Evolutionary conservation across 495 filamentous ascomycete species (phyloP).

Genomic region (Hypoxylon fragiforme): DNA sequence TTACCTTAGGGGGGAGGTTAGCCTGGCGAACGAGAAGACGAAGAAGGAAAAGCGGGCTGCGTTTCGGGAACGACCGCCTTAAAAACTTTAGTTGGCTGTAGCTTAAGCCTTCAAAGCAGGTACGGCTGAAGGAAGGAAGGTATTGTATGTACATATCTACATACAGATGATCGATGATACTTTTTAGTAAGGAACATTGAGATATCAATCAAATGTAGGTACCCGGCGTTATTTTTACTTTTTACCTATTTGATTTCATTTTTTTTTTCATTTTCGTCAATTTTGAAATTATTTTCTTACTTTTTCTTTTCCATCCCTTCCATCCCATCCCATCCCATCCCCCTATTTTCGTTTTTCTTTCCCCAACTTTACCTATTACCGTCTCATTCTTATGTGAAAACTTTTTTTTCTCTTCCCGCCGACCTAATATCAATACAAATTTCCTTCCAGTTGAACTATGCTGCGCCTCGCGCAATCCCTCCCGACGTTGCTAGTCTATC

Average conservation of each 20-base stretch:
- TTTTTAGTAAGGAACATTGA: no score
- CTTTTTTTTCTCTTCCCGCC: slow-evolving; percentile 6
- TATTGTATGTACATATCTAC: no score
- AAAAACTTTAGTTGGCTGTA: slow-evolving; percentile 1
- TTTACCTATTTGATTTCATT: not conserved
- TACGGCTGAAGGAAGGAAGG: no score
- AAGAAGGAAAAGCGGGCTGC: slow-evolving; percentile 14
- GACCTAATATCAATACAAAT: slow-evolving; percentile 12
- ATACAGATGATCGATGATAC: no score
- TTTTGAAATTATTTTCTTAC: no score
- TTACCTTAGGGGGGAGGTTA: no score
- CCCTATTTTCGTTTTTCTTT: slow-evolving; percentile 8
- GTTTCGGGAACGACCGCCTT: slow-evolving; percentile 32
- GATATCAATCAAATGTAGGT: no score
- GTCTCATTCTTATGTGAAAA: not conserved
- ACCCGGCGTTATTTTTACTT: slow-evolving; percentile 6
- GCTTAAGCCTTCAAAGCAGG: no score
- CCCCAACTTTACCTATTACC: slow-evolving; percentile 1
- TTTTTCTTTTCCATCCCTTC: no score
- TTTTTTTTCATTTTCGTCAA: slow-evolving; percentile 1
- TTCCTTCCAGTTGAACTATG: slow-evolving; percentile 10
- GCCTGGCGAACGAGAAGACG: no score
- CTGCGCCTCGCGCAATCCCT: slow-evolving; percentile 13
- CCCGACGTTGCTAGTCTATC: slow-evolving; percentile 9
- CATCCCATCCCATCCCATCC: no score